Evolutionary conservation across 306 rosid species (phyloP).

Genomic region (Citrullus amarus): DNA sequence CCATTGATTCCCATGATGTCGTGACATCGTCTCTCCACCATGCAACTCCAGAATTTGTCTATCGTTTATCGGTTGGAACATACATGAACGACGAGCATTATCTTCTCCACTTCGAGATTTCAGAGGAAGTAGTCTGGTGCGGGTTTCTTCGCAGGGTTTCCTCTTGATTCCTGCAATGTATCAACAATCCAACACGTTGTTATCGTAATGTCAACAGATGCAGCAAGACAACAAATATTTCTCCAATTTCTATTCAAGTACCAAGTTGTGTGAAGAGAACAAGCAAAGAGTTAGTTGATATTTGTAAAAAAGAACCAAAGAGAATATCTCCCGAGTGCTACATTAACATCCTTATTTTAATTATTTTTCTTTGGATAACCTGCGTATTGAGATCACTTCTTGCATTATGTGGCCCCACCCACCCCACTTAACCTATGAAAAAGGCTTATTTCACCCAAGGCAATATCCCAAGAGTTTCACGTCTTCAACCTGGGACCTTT

Average conservation of each 20-base stretch:
- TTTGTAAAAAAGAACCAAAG: too few relatives aligned
- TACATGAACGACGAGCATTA: slow-evolving; percentile 6
- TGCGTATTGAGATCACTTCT: background rate
- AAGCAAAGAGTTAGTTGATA: background rate
- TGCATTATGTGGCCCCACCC: background rate
- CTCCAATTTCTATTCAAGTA: background rate
- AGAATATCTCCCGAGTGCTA: too few relatives aligned
- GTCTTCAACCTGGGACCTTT: background rate
- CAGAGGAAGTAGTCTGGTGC: slow-evolving; percentile 93
- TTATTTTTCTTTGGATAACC: background rate
- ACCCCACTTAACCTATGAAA: background rate
- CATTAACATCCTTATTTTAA: background rate
- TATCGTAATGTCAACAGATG: background rate
- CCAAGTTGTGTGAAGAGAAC: background rate
- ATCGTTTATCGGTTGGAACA: slow-evolving; percentile 26
- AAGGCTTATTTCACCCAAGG: background rate
- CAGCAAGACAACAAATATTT: background rate
- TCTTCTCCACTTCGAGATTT: slow-evolving; percentile 7
- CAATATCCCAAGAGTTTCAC: background rate
- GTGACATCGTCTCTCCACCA: slow-evolving; percentile 15
- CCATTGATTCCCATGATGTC: background rate
- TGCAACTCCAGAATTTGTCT: slow-evolving; percentile 10
- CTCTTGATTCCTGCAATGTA: slow-evolving; percentile 75
- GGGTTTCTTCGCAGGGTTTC: slow-evolving; percentile 79
- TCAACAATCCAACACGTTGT: background rate